Conservation (phyloP, 192 early-diverging fungal species). For the Backusella luteola region DNA sequence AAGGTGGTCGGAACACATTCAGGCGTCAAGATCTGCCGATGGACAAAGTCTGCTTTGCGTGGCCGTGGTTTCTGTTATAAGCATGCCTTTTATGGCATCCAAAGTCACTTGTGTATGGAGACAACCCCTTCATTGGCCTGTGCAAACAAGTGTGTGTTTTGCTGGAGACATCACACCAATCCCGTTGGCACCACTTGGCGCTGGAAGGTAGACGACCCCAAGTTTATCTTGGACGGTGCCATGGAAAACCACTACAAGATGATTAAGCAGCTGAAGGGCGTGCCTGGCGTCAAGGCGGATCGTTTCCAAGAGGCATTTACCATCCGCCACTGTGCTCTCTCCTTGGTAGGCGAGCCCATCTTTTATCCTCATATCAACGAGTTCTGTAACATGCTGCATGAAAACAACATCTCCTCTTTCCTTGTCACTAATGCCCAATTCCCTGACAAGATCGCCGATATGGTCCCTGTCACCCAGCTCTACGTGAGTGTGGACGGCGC, state of each 20-base stretch:
- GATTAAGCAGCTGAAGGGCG: constrained; percentile 74
- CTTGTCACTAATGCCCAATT: constrained; percentile 78
- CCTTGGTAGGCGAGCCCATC: constrained; percentile 66
- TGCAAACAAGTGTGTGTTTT: constrained; percentile 71
- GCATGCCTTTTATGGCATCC: constrained; percentile 76
- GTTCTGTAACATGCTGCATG: constrained; percentile 64
- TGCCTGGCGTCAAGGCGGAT: constrained; percentile 74
- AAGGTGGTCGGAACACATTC: constrained; percentile 72
- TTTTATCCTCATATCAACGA: constrained; percentile 79
- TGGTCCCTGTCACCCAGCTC: constrained; percentile 71
- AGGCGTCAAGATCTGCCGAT: constrained; percentile 77
- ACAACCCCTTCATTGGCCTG: constrained; percentile 77
- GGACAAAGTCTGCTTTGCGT: constrained; percentile 72
- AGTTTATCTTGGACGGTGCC: constrained; percentile 64
- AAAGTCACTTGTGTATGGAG: constrained; percentile 73
- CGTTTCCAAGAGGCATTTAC: constrained; percentile 68
- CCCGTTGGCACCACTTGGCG: constrained; percentile 67
- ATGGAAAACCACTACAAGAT: constrained; percentile 71
- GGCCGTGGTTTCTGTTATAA: constrained; percentile 77
- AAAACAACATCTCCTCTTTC: constrained; percentile 67
- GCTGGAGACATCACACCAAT: constrained; percentile 74
- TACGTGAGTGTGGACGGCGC: constrained; percentile 76
- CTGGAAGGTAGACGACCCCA: constrained; percentile 71
- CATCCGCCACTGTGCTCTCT: constrained; percentile 65
- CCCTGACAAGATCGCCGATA: constrained; percentile 58